A percentile compares a stretch with the other conserved stretches of the same genome.
These are phyloP conservation scores for Hypoxylon sp. DNA, from an alignment of 2,329 filamentous ascomycete species.

Conservation along the genomic window DNA sequence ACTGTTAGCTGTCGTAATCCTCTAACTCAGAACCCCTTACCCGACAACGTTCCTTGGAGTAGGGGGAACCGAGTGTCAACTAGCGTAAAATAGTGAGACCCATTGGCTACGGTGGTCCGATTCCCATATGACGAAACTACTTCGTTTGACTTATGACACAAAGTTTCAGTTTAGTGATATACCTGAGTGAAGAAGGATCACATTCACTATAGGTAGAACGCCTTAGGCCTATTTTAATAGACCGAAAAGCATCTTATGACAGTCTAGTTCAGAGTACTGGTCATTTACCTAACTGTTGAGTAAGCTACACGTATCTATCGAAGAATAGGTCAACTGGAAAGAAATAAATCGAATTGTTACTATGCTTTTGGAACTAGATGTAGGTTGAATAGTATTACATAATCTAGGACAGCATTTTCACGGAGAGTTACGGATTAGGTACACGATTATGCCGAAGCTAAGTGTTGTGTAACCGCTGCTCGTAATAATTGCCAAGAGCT, in stretches of 20 bases:
- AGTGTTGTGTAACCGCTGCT: not conserved
- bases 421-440: not conserved
- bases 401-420: constrained; percentile 4
- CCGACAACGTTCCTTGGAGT: no score
- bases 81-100: not conserved
- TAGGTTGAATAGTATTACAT: constrained; percentile 7
- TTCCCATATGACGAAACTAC: not conserved
- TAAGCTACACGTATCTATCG: no score
- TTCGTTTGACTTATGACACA: not conserved
- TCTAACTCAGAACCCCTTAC: not conserved
- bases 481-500: no score
- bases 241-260: not conserved
- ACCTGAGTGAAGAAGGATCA: not conserved
- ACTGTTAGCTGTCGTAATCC: not conserved
- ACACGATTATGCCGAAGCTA: not conserved
- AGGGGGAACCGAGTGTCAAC: not conserved
- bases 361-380: not conserved
- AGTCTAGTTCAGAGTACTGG: no score
- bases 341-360: not conserved
- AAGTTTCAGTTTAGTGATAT: not conserved
- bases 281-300: no score
- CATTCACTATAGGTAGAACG: not conserved
- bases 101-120: not conserved
- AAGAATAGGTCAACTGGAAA: not conserved
- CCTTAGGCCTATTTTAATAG: not conserved